Conservation (phyloP, 176 grass and related monocot genomes). For the Phyllostachys edulis region DNA sequence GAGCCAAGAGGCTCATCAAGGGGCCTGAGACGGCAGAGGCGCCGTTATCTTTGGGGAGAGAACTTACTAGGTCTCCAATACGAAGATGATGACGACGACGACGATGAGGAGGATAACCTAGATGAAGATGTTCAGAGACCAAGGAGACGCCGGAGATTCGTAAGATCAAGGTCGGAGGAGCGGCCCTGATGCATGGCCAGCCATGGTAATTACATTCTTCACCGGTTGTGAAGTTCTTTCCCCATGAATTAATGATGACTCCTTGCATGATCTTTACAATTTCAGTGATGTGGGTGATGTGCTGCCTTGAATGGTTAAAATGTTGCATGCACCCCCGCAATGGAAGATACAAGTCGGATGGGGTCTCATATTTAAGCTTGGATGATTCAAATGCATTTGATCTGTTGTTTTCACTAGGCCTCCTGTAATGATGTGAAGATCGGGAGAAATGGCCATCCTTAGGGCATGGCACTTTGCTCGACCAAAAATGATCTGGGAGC, state of each 20-base stretch:
- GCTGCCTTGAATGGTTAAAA: not conserved
- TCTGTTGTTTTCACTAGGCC: not conserved
- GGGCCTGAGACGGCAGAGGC: constrained; percentile 56
- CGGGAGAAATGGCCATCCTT: not conserved
- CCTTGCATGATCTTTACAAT: constrained; percentile 20
- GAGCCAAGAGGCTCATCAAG: constrained; percentile 47
- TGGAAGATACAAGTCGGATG: not conserved
- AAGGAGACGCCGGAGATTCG: constrained; percentile 55
- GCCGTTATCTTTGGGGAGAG: constrained; percentile 78
- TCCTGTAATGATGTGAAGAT: not conserved
- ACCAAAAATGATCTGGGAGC: not conserved
- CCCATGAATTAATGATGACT: constrained; percentile 34
- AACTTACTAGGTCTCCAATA: constrained; percentile 72
- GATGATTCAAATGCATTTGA: not conserved
- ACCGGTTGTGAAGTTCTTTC: constrained; percentile 22
- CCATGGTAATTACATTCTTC: constrained; percentile 35
- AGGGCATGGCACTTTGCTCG: not conserved
- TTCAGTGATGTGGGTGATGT: constrained; percentile 9
- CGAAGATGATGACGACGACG: constrained; percentile 34
- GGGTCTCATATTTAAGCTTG: not conserved
- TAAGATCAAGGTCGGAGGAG: constrained; percentile 59
- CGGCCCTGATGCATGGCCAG: constrained; percentile 15
- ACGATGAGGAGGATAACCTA: constrained; percentile 33
- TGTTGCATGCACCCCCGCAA: not conserved
- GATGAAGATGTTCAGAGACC: constrained; percentile 62